These are phyloP conservation scores for Aegilops sharonensis DNA, from an alignment of 176 grass and related monocot species.

Conservation along the genomic window DNA sequence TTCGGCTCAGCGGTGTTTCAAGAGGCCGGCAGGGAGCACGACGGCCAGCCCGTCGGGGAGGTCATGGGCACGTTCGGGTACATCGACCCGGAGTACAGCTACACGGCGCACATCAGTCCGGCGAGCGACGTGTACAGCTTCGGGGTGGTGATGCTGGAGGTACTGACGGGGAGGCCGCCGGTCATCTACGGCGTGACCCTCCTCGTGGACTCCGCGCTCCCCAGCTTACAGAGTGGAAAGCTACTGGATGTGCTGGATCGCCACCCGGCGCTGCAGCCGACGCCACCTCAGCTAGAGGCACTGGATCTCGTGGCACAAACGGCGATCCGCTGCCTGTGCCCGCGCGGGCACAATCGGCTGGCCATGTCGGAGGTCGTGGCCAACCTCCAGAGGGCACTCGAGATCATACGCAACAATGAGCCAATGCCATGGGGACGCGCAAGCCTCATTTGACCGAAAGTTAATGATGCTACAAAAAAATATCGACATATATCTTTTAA, in stretches of 20 bases:
- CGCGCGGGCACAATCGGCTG: neutral
- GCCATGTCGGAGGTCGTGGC: neutral
- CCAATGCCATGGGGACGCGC: no score
- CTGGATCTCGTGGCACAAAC: neutral
- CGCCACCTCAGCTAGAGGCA: neutral
- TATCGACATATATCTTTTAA: no score
- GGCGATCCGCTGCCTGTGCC: neutral
- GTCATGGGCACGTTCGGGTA: neutral
- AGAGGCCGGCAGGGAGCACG: neutral
- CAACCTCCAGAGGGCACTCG: neutral
- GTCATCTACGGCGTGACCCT: neutral
- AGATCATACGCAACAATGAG: no score
- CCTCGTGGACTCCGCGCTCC: neutral
- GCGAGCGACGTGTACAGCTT: slow-evolving; percentile 65
- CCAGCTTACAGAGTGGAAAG: neutral
- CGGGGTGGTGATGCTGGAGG: slow-evolving; percentile 53
- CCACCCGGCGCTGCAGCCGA: neutral
- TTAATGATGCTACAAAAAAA: no score
- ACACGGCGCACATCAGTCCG: no score
- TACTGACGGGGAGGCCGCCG: slow-evolving; percentile 26
- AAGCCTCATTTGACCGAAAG: no score
- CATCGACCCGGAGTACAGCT: neutral
- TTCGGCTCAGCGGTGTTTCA: neutral
- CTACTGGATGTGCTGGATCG: neutral
- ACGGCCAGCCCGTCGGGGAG: neutral